Conservation (phyloP, 139 green algal species). For the Closterium sp. region DNA sequence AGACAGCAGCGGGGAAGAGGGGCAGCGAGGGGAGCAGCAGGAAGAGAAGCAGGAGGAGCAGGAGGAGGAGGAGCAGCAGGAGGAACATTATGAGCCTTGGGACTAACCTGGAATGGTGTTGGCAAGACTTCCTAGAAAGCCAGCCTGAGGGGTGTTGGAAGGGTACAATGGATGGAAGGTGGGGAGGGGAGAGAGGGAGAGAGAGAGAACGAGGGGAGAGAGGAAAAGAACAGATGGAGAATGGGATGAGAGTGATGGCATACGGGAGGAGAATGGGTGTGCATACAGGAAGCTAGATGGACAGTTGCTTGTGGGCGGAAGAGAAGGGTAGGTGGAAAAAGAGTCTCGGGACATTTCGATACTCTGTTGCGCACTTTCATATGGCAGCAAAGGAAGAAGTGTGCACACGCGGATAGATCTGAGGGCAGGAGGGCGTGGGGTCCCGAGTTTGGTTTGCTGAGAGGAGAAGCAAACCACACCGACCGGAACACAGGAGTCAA, state of each 20-base stretch:
- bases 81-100: background rate
- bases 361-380: too few species aligned
- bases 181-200: too few species aligned
- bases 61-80: too few species aligned
- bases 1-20: too few species aligned
- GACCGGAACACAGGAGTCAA: slow-evolving; percentile 14
- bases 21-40: too few species aligned
- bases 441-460: background rate
- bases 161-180: background rate
- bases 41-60: background rate
- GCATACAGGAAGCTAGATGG: background rate
- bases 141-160: background rate
- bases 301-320: too few species aligned
- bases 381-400: too few species aligned
- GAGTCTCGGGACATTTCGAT: too few species aligned
- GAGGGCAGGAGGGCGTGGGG: too few species aligned
- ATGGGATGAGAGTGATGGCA: background rate
- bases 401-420: too few species aligned
- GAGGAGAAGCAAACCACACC: background rate
- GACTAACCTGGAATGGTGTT: background rate
- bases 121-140: background rate
- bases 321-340: too few species aligned
- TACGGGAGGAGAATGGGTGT: background rate
- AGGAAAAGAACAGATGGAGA: background rate
- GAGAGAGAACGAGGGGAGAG: background rate